Evolutionary conservation across 805 yeast genomes (phyloP), one percentile per base, ranked within the genome.

Genomic region (Starmerella geochares): DNA sequence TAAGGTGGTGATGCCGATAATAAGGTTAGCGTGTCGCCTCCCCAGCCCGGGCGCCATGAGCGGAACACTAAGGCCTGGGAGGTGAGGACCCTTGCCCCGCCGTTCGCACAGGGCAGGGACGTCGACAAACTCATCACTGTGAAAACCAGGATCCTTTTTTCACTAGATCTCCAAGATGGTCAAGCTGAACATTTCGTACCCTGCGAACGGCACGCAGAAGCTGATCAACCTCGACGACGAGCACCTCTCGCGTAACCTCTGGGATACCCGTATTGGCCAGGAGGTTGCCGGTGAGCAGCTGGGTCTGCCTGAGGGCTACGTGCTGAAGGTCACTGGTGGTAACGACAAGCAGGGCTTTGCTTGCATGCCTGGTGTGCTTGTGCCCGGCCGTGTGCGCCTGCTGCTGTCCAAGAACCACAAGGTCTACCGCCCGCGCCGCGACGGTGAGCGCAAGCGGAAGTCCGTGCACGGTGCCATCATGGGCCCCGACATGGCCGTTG

Each of bases 291-390:
- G 97, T 76, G 98, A 92, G 75, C 74, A 86, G 61, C 84, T 92
- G 67, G 94, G 95, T 70, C 97, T 92, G 69, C 98, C 94, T 78
- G 90, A 87, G 77, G 98, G 98, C 70, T 92, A 92, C 87, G 74
- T 86, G 71, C 88, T 92, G 85, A 94, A 83, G 80, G 88, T 92
- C 74, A 76, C 96, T 67, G 98, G 98, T 72, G 98, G 98, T 83
- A 92, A 92, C 84, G 98, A 92, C 80, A 92, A 92, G 79, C 98
- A 92, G 80, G 98, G 98, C 79, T 92, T 92, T 96, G 97, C 98
- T 78, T 92, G 94, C 98, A 92, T 88, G 78, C 98, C 94, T 78
- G 98, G 98, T 83, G 98, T 92, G 62, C 78, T 92, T 81, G 92
- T 86, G 80, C 97, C 98, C 77, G 87, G 94, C 82, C 94, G 98